Evolutionary conservation across 441 rosid genomes (phyloP), one percentile per base, ranked within the genome.

Genomic region (Francoa sonchifolia): DNA sequence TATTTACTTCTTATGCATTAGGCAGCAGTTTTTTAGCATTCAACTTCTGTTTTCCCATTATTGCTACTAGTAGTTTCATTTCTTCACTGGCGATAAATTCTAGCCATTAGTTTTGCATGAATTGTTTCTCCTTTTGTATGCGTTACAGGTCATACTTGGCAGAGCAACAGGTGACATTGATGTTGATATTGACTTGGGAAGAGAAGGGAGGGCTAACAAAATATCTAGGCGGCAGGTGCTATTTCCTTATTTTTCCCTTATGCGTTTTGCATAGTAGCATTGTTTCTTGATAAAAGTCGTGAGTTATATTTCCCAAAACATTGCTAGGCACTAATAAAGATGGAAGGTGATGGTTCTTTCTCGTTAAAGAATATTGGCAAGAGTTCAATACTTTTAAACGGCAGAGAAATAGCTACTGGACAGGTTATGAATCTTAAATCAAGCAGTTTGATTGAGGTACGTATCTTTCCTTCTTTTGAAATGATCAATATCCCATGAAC

Each of bases 281-380:
- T 14, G 10, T 16, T 37, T 19, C 23, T 34, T 27, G 31, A 27
- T 11, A 27, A 6, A 27, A n/a, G n/a, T n/a, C n/a, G n/a, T n/a
- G n/a, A n/a, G n/a, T n/a, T n/a, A n/a, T n/a, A n/a, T n/a, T n/a
- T n/a, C n/a, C n/a, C n/a, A n/a, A n/a, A n/a, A n/a, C n/a, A n/a
- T 28, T 56, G 51, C 34, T 58, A 82, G 94, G 96, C 96, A 25
- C 52, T 79, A 44, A 65, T 86, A 49, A 86, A 63, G 70, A 59
- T 86, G 72, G 83, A 77, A 50, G 47, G 54, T 42, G 61, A 73
- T 44, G 92, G 92, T 45, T 77, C 79, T 28, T 79, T 86, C 68
- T 39, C 56, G 52, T 43, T 82, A 48, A 79, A 66, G 73, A 87
- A 87, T 66, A 77, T 87, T 19, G 86, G 88, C 35, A 82, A 68